Percentiles rank a stretch among this genome's conserved stretches.
Conservation (phyloP, 257 asterid species). For the Nicotiana benthamiana region DNA sequence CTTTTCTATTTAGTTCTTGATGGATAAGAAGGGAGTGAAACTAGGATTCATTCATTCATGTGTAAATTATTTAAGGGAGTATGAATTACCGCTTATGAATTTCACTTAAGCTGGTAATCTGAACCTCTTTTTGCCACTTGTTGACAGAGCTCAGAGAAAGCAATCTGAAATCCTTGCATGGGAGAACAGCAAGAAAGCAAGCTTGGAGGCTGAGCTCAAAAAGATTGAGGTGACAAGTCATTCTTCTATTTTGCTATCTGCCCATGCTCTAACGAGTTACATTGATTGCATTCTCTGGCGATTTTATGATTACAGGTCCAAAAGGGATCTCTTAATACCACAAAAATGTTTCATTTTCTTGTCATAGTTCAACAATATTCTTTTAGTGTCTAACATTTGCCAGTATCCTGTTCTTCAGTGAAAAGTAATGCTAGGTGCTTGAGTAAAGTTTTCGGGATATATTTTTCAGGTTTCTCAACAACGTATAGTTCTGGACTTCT, state of each 20-base stretch:
- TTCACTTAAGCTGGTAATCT: not conserved
- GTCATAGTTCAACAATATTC: not conserved
- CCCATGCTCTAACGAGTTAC: not conserved
- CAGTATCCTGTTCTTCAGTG: not conserved
- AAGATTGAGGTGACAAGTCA: conserved; percentile 60
- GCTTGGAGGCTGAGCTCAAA: conserved; percentile 78
- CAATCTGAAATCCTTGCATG: conserved; percentile 56
- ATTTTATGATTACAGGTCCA: not conserved
- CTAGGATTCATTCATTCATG: not conserved
- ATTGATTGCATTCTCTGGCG: not conserved
- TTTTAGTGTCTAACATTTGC: not conserved
- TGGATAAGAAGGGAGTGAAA: not conserved
- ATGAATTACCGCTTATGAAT: not conserved
- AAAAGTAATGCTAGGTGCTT: not conserved
- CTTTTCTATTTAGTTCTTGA: not conserved
- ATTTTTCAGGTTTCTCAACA: not conserved
- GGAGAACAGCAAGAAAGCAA: conserved; percentile 96
- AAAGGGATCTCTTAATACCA: not conserved
- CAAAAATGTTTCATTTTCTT: not conserved
- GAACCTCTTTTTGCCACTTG: not conserved
- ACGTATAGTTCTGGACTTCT: not conserved
- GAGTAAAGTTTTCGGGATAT: not conserved
- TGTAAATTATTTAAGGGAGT: not conserved
- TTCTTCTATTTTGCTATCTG: not conserved
- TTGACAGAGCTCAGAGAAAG: conserved; percentile 73